A percentile compares a stretch with the other conserved stretches of the same genome.
These are phyloP conservation scores for Colletotrichum sp. DNA, from an alignment of 2,329 filamentous ascomycete species.

Conservation along the genomic window DNA sequence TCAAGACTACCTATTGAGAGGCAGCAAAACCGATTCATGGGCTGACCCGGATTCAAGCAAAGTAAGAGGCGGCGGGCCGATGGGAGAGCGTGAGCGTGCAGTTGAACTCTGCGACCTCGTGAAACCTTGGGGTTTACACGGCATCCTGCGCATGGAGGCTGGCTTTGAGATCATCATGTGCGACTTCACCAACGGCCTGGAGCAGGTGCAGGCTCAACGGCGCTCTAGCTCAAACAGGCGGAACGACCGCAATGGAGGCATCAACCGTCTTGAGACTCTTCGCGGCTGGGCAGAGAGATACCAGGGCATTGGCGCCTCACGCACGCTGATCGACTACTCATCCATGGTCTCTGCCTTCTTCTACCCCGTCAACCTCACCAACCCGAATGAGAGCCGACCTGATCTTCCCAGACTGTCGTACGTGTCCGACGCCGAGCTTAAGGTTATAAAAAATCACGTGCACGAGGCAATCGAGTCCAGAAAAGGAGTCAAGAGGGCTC, in stretches of 20 bases:
- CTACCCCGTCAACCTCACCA: slow-evolving; percentile 43
- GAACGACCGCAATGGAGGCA: background rate
- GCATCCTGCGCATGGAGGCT: slow-evolving; percentile 64
- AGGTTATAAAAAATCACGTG: slow-evolving; percentile 46
- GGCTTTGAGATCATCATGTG: slow-evolving; percentile 70
- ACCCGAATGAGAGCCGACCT: slow-evolving; percentile 30
- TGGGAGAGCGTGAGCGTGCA: slow-evolving; percentile 53
- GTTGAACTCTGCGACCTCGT: slow-evolving; percentile 55
- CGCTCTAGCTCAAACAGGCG: slow-evolving; percentile 14
- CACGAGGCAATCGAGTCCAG: slow-evolving; percentile 39
- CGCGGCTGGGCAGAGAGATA: slow-evolving; percentile 38
- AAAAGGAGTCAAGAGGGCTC: background rate
- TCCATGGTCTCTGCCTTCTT: slow-evolving; percentile 47
- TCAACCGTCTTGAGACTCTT: slow-evolving; percentile 36
- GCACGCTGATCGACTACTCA: slow-evolving; percentile 40
- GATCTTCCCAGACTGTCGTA: slow-evolving; percentile 36
- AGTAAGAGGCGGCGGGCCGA: background rate
- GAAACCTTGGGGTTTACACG: slow-evolving; percentile 55
- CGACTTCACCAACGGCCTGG: slow-evolving; percentile 49
- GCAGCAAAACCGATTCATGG: background rate
- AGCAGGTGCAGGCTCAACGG: slow-evolving; percentile 28
- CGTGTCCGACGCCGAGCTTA: slow-evolving; percentile 32
- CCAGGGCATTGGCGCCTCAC: slow-evolving; percentile 34
- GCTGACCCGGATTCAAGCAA: slow-evolving; percentile 25
- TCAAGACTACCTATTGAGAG: slow-evolving; percentile 50